These are phyloP conservation scores for Populus pruinosa DNA, from an alignment of 345 rosid species.

Conservation along the genomic window DNA sequence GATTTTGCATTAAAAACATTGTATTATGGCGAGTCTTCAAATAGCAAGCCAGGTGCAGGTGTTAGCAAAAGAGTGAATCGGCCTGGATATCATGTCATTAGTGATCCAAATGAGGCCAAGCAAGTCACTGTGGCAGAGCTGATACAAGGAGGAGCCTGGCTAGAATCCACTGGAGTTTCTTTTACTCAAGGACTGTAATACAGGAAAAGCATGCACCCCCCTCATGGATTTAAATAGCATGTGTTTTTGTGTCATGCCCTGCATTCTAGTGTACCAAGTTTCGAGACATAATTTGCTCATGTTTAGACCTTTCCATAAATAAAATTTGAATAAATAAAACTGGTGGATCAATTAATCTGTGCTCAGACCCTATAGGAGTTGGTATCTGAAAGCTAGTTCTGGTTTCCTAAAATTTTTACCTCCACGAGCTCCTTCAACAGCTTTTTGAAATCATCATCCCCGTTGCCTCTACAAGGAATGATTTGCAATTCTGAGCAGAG, in stretches of 20 bases:
- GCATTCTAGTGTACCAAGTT: background rate
- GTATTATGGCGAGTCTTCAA: conserved; percentile 15
- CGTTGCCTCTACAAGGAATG: conserved; percentile 29
- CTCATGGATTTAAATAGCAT: background rate
- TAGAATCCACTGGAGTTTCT: conserved; percentile 10
- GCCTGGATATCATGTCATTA: conserved; percentile 16
- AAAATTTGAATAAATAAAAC: background rate
- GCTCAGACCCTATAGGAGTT: background rate
- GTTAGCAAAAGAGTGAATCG: background rate
- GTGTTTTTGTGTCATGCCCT: background rate
- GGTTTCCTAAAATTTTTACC: conserved; percentile 22
- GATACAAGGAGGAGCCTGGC: conserved; percentile 12
- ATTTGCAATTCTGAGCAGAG: conserved; percentile 66
- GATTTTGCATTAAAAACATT: conserved; percentile 11
- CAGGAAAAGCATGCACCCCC: background rate
- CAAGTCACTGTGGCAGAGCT: conserved; percentile 13
- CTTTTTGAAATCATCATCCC: conserved; percentile 39
- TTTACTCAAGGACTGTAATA: conserved; percentile 12
- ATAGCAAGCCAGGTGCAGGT: conserved; percentile 8
- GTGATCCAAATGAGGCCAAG: conserved; percentile 6
- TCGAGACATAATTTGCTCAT: background rate
- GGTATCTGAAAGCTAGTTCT: background rate
- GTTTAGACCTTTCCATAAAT: background rate
- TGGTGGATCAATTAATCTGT: background rate
- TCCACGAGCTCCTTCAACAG: conserved; percentile 34